Conservation (phyloP, 2,329 filamentous ascomycete genomes). For the Myriosclerotinia scirpicola region DNA sequence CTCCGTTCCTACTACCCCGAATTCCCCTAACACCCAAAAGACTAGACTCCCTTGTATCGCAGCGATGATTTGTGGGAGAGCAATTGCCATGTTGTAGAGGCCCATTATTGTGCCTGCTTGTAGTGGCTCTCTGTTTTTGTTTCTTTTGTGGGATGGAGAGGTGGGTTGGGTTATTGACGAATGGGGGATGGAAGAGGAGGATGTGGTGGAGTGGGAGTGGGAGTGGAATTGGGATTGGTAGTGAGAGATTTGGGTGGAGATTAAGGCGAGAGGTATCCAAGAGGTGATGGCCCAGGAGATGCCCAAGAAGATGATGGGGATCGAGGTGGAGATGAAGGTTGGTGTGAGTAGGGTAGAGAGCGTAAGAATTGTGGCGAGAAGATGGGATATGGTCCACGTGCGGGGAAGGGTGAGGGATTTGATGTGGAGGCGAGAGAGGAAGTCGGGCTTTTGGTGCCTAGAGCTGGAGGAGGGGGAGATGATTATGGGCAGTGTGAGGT, state of each 20-base stretch:
- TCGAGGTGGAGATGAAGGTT: slow-evolving; percentile 4
- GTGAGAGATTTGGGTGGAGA: slow-evolving; percentile 21
- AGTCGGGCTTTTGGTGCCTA: not conserved
- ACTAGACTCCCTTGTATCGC: slow-evolving; percentile 17
- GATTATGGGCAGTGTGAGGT: slow-evolving; percentile 17
- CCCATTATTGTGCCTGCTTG: slow-evolving; percentile 24
- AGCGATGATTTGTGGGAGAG: slow-evolving; percentile 21
- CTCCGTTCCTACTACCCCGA: slow-evolving; percentile 13
- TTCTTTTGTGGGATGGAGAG: not conserved
- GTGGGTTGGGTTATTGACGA: not conserved
- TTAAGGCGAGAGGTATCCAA: slow-evolving; percentile 24
- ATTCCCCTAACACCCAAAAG: slow-evolving; percentile 13
- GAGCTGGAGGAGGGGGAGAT: not conserved
- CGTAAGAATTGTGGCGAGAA: slow-evolving; percentile 17
- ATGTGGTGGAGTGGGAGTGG: no score
- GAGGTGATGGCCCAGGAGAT: slow-evolving; percentile 22
- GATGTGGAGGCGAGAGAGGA: not conserved
- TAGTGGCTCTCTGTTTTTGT: not conserved
- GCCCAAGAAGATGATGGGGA: slow-evolving; percentile 19
- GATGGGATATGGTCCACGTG: slow-evolving; percentile 18
- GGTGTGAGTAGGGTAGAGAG: slow-evolving; percentile 15
- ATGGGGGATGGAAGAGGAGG: not conserved
- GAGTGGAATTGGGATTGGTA: not conserved
- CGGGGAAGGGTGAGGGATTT: slow-evolving; percentile 16
- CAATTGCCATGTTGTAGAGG: slow-evolving; percentile 25